phyloP scores from a whole-genome alignment of 106 monocot genomes.

The Cymbidium sinense region DNA sequence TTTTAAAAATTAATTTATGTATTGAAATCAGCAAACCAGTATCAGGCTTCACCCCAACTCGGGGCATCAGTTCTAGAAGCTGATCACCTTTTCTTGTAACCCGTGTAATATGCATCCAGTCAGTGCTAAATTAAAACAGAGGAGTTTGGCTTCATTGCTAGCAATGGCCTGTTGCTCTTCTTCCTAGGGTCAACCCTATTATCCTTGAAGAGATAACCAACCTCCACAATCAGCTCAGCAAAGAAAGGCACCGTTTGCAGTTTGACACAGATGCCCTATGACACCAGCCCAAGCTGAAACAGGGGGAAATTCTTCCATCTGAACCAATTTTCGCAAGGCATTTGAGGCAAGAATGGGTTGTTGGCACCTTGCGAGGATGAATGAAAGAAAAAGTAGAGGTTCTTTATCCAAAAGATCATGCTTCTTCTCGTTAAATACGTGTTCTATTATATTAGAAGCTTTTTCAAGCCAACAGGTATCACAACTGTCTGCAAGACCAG shows the following conservation, averaged over 20 bases:
- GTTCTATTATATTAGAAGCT: slow-evolving; percentile 48
- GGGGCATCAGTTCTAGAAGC: slow-evolving; percentile 83
- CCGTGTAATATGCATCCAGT: slow-evolving; percentile 5
- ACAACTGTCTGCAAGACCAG: slow-evolving; percentile 61
- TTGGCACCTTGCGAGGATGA: slow-evolving; percentile 51
- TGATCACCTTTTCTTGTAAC: slow-evolving; percentile 20
- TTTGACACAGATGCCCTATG: slow-evolving; percentile 63
- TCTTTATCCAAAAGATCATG: slow-evolving; percentile 67
- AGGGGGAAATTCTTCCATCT: slow-evolving; percentile 62
- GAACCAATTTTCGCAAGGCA: slow-evolving; percentile 55
- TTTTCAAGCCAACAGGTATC: slow-evolving; percentile 55
- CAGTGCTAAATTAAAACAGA: slow-evolving; percentile 8
- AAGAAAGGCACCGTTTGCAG: slow-evolving; percentile 55
- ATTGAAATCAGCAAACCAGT: slow-evolving; percentile 53
- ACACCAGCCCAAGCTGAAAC: slow-evolving; percentile 53
- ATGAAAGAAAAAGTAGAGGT: slow-evolving; percentile 58
- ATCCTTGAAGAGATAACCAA: slow-evolving; percentile 72
- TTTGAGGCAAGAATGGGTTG: slow-evolving; percentile 59
- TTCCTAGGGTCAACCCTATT: slow-evolving; percentile 74
- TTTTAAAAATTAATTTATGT: no score
- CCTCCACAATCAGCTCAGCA: slow-evolving; percentile 66
- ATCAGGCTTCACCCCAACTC: slow-evolving; percentile 60
- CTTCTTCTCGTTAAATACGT: slow-evolving; percentile 36
- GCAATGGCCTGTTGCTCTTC: slow-evolving; percentile 53
- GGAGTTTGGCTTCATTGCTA: slow-evolving; percentile 10